Percentiles rank a stretch among this genome's conserved stretches.
Evolutionary conservation across 2,329 filamentous ascomycete genomes (phyloP).

Genomic region (Bisporella sp.): DNA sequence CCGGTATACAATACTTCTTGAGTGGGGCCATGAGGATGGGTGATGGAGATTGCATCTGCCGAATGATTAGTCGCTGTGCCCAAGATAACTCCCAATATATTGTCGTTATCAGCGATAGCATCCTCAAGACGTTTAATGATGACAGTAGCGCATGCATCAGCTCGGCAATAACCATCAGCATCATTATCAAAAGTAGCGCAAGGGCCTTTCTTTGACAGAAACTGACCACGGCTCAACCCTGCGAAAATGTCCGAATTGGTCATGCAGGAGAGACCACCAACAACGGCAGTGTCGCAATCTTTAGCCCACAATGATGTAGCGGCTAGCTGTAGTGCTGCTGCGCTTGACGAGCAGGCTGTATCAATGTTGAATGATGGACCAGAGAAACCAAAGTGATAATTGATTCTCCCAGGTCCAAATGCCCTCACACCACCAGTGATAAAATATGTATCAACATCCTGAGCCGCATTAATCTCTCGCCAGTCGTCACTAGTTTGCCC

Average conservation of each 20-base stretch:
- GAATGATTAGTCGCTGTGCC: conserved; percentile 76
- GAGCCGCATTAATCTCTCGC: conserved; percentile 26
- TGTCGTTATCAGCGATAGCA: conserved; percentile 44
- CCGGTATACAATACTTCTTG: conserved; percentile 67
- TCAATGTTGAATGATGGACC: conserved; percentile 35
- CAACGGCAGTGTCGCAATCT: conserved; percentile 26
- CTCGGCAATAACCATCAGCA: conserved; percentile 48
- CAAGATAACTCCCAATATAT: conserved; percentile 49
- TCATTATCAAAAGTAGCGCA: conserved; percentile 42
- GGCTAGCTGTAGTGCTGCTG: conserved; percentile 29
- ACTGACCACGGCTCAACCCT: conserved; percentile 24
- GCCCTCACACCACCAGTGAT: conserved; percentile 26
- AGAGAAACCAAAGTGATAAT: conserved; percentile 35
- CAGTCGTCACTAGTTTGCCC: conserved; percentile 27
- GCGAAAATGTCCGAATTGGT: conserved; percentile 26
- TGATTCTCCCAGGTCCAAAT: conserved; percentile 29
- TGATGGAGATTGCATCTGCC: conserved; percentile 74
- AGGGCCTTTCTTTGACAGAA: conserved; percentile 31
- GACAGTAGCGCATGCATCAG: conserved; percentile 40
- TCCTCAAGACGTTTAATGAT: conserved; percentile 43
- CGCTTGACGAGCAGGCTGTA: conserved; percentile 35
- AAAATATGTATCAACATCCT: conserved; percentile 26
- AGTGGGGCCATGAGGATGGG: conserved; percentile 70
- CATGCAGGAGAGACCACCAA: conserved; percentile 24
- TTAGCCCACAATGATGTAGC: conserved; percentile 23